Base-by-base conservation (phyloP, 2,329 filamentous ascomycete species). In the Pseudocercospora vitis region DNA sequence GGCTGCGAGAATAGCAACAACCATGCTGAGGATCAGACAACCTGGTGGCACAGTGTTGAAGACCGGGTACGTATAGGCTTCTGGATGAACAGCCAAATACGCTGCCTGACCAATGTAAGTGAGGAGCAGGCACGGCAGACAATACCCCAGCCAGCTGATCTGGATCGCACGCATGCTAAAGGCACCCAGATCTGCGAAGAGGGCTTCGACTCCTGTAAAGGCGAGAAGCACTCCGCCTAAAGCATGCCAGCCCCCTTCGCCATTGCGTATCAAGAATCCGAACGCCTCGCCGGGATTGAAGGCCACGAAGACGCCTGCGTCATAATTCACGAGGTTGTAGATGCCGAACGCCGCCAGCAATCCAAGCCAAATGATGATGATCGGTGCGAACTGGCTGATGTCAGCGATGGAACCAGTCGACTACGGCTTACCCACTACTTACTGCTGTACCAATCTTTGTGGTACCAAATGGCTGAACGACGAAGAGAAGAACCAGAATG, bases 121-220 rank as follows among this genome's bases (percentile, higher is more conserved):
- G 9, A 87, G 67, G 1, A 87, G 67, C 8, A 86, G 75, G 63
- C 86, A 89, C 0, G 88, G 88, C 57, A 84, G 88, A 2, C 81
- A 80, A 60, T 83, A 84, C 3, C 62, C 52, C 3, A 90, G 73
- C 88, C 88, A 91, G 37, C 81, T 86, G 12, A 91, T 75, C 65
- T 89, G 87, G 48, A 91, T 83, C 0, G 88, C 86, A 35, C 79
- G 74, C 53, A 59, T 66, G 50, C 51, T 57, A 68, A 91, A 91
- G 18, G 88, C 88, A 28, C 87, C 88, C 5, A 91, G 75, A 63
- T 91, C 87, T 2, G 88, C 87, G 65, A 90, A 91, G 1, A 91
- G 75, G 1, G 87, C 86, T 67, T 91, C 88, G n/a, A 88, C 85
- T 37, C 85, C 87, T 1, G 88, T 91, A 63, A 91, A 91, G 2